A percentile compares a stretch with the other conserved stretches of the same genome.
Conservation (phyloP, 2,329 filamentous ascomycete species). For the Blastomyces silverae region DNA sequence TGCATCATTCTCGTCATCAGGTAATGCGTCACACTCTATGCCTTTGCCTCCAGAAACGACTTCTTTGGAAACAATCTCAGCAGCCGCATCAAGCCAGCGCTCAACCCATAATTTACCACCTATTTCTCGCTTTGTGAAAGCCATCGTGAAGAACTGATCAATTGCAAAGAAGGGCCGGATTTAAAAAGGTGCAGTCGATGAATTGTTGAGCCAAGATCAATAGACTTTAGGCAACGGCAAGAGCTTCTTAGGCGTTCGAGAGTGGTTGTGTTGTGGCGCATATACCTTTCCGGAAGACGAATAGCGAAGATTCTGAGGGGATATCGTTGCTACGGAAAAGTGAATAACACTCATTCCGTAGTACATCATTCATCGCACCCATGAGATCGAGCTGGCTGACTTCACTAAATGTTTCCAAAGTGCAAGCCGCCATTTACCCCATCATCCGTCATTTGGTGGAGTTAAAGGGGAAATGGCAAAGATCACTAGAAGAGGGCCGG, state of each 20-base stretch:
- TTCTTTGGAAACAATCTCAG: constrained; percentile 1
- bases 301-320: background rate
- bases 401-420: background rate
- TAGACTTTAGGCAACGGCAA: background rate
- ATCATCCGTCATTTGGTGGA: background rate
- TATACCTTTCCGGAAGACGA: background rate
- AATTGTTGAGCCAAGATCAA: background rate
- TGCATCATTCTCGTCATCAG: background rate
- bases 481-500: background rate
- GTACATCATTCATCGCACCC: background rate
- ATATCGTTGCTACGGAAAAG: background rate
- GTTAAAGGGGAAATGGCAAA: background rate
- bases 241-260: background rate
- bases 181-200: background rate
- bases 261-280: background rate
- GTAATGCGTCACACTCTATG: background rate
- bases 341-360: background rate
- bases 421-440: background rate
- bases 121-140: background rate
- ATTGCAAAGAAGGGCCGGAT: background rate
- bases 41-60: background rate
- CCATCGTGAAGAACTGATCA: background rate
- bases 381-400: background rate
- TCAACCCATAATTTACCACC: background rate
- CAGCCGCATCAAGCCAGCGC: too few relatives aligned